Conservation (phyloP, 331 rosid genomes). For the Erythrophleum ivorense region DNA sequence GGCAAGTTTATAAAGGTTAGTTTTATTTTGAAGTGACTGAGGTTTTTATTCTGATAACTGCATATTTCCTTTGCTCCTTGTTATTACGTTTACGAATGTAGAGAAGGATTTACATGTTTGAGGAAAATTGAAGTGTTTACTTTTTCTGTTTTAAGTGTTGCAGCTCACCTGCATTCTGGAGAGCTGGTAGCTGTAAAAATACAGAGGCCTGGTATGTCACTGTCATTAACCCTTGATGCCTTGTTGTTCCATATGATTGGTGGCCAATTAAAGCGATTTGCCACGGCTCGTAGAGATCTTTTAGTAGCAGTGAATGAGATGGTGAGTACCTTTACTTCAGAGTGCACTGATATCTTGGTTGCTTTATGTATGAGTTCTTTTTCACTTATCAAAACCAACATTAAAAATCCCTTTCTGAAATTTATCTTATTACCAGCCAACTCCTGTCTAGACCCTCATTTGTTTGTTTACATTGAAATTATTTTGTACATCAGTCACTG, state of each 20-base stretch:
- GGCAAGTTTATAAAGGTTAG: slow-evolving; percentile 97
- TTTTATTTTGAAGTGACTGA: slow-evolving; percentile 30
- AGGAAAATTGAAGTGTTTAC: slow-evolving; percentile 56
- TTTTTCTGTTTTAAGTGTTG: slow-evolving; percentile 84
- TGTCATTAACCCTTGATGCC: slow-evolving; percentile 93
- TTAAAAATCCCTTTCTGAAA: slow-evolving; percentile 5
- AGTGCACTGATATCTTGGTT: slow-evolving; percentile 18
- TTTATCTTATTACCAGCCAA: slow-evolving; percentile 4
- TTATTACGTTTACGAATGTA: slow-evolving; percentile 28
- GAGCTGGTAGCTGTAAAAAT: slow-evolving; percentile 97
- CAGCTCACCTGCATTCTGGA: slow-evolving; percentile 98
- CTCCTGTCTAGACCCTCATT: slow-evolving; percentile 25
- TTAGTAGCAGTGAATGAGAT: slow-evolving; percentile 94
- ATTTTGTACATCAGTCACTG: slow-evolving; percentile 5
- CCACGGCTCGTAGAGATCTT: slow-evolving; percentile 91
- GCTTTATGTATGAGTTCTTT: slow-evolving; percentile 32
- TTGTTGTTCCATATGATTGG: slow-evolving; percentile 95
- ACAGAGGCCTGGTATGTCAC: slow-evolving; percentile 98
- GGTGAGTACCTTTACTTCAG: slow-evolving; percentile 60
- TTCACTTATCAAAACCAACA: slow-evolving; percentile 10
- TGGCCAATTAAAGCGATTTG: slow-evolving; percentile 86
- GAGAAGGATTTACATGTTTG: slow-evolving; percentile 38
- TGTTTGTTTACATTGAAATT: slow-evolving; percentile 39
- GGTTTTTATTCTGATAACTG: slow-evolving; percentile 26
- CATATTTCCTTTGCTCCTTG: slow-evolving; percentile 19